Evolutionary conservation across 1,284 basidiomycete species (phyloP).

Genomic region (Cryptococcus sp.): DNA sequence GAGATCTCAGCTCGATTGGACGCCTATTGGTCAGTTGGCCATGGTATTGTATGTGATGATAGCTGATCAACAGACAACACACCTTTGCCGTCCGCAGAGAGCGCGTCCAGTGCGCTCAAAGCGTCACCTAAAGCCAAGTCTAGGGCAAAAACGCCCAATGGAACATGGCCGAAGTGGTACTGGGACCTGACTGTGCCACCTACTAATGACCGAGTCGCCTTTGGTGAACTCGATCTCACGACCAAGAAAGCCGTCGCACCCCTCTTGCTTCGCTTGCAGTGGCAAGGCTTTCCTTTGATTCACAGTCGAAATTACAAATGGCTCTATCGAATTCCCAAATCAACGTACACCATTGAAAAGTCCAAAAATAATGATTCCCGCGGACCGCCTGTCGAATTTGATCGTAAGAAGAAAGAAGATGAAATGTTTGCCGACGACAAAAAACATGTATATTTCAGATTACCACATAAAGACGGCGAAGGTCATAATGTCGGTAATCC

Average conservation of each 20-base stretch:
- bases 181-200: slow-evolving; percentile 67
- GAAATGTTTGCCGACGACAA: slow-evolving; percentile 19
- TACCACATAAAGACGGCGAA: slow-evolving; percentile 95
- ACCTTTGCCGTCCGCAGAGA: too few relatives aligned
- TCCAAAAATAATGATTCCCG: slow-evolving; percentile 5
- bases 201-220: slow-evolving; percentile 23
- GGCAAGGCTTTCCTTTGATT: slow-evolving; percentile 81
- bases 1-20: slow-evolving; percentile 67
- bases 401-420: slow-evolving; percentile 11
- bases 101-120: too few relatives aligned
- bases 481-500: slow-evolving; percentile 90
- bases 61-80: too few relatives aligned
- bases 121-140: neutral
- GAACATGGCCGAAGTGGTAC: slow-evolving; percentile 85
- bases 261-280: slow-evolving; percentile 78
- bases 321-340: slow-evolving; percentile 71
- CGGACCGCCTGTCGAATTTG: slow-evolving; percentile 16
- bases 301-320: slow-evolving; percentile 87
- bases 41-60: too few relatives aligned
- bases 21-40: slow-evolving; percentile 5
- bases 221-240: slow-evolving; percentile 70
- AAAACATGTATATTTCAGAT: slow-evolving; percentile 66
- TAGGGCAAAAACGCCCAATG: slow-evolving; percentile 2
- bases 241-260: slow-evolving; percentile 79
- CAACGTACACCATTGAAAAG: slow-evolving; percentile 13